These are phyloP conservation scores for Adansonia gregorii DNA, from an alignment of 441 rosid species.

Conservation along the genomic window DNA sequence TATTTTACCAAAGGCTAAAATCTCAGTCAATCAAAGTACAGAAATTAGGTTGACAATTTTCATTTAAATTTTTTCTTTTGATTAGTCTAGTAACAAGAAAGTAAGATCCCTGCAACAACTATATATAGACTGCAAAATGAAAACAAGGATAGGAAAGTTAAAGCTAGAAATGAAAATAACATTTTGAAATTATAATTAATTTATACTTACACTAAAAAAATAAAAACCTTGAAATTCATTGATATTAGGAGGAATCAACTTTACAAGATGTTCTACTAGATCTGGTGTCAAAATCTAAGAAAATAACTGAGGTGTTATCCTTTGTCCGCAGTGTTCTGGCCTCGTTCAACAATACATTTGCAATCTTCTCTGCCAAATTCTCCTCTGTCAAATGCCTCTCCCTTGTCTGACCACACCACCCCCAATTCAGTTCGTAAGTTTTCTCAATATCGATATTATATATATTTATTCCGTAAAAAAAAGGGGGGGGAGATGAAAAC, in stretches of 20 bases:
- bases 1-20: no score
- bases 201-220: slow-evolving; percentile 26
- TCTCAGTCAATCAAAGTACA: no score
- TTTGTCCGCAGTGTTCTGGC: slow-evolving; percentile 88
- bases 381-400: slow-evolving; percentile 47
- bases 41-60: no score
- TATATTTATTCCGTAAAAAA: background rate
- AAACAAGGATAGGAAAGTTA: background rate
- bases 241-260: slow-evolving; percentile 45
- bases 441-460: background rate
- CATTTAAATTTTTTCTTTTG: no score
- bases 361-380: slow-evolving; percentile 72
- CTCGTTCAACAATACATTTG: slow-evolving; percentile 73
- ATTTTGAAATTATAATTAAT: background rate
- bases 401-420: slow-evolving; percentile 49
- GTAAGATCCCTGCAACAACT: background rate
- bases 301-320: slow-evolving; percentile 90
- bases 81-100: background rate
- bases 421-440: background rate
- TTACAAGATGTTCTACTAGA: slow-evolving; percentile 46
- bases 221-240: slow-evolving; percentile 8
- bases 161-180: slow-evolving; percentile 14
- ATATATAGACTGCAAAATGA: background rate
- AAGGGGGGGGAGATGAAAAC: background rate
- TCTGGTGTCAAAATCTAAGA: slow-evolving; percentile 69